A percentile compares a stretch with the other conserved stretches of the same genome.
Evolutionary conservation across 495 filamentous ascomycete species (phyloP).

Genomic region (Penicillium mononematosum): DNA sequence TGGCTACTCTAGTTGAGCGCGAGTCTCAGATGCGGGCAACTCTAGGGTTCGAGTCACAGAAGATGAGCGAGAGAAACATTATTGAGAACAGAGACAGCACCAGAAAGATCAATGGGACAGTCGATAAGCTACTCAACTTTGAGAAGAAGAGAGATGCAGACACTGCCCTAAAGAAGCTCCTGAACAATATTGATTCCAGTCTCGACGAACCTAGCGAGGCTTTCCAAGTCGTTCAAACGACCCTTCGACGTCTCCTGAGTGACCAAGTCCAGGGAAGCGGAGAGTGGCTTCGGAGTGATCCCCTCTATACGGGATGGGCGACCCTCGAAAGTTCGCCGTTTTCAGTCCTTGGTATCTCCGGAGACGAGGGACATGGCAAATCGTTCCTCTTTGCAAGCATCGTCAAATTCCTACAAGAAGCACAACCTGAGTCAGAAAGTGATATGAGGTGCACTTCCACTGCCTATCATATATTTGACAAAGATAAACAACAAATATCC

Average conservation of each 20-base stretch:
- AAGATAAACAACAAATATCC: conserved; percentile 10
- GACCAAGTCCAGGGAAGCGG: conserved; percentile 18
- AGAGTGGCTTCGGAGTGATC: conserved; percentile 16
- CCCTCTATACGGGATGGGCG: conserved; percentile 10
- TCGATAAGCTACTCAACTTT: conserved; percentile 17
- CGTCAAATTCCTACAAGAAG: conserved; percentile 10
- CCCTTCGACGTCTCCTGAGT: conserved; percentile 7
- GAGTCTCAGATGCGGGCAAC: conserved; percentile 27
- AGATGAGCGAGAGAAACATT: conserved; percentile 15
- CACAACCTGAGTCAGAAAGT: background rate
- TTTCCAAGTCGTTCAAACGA: conserved; percentile 6
- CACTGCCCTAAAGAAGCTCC: conserved; percentile 2
- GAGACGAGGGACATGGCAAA: conserved; percentile 23
- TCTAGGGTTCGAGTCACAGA: conserved; percentile 24
- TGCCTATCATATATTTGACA: conserved; percentile 18
- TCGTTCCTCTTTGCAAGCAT: conserved; percentile 22
- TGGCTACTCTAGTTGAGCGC: conserved; percentile 22
- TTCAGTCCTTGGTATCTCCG: conserved; percentile 17
- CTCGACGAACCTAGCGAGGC: conserved; percentile 18
- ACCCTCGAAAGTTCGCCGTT: background rate
- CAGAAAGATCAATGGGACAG: conserved; percentile 13
- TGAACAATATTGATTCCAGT: conserved; percentile 14
- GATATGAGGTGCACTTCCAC: conserved; percentile 16
- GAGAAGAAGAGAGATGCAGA: conserved; percentile 22
- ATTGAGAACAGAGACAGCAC: conserved; percentile 19